Percentiles rank a stretch among this genome's conserved stretches.
These are phyloP conservation scores for Paramecium octaurelia DNA, from an alignment of 73 alveolate species.

Conservation along the genomic window DNA sequence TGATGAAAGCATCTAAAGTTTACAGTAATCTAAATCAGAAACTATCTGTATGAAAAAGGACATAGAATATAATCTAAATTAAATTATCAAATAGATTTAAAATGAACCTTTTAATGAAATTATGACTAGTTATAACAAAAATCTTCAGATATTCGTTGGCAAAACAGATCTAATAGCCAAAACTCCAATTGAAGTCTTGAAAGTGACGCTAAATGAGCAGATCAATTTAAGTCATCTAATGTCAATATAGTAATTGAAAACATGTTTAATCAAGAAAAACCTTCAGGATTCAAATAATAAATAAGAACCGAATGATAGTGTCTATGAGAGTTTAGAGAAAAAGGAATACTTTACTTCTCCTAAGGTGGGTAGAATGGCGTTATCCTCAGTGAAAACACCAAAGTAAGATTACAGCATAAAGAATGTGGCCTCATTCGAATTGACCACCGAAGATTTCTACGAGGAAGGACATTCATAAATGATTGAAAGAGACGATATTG, in stretches of 20 bases:
- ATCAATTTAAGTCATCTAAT: not conserved
- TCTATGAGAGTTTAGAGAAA: not conserved
- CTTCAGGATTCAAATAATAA: not conserved
- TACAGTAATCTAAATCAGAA: not conserved
- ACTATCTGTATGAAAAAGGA: not conserved
- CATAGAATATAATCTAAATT: not conserved
- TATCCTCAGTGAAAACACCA: not conserved
- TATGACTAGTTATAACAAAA: not conserved
- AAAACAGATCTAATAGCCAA: not conserved
- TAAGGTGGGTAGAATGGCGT: not conserved
- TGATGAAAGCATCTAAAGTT: not conserved
- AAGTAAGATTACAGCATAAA: not conserved
- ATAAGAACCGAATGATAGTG: not conserved
- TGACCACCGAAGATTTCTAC: not conserved
- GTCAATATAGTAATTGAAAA: not conserved
- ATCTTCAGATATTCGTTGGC: not conserved
- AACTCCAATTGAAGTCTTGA: not conserved
- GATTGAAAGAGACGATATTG: not conserved
- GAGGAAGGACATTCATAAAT: not conserved
- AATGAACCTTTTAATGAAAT: not conserved
- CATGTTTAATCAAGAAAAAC: not conserved
- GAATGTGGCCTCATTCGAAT: not conserved
- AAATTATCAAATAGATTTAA: not conserved
- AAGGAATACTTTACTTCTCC: not conserved
- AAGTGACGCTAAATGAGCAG: not conserved